Base-by-base conservation (phyloP, 805 yeast genomes). In the Candida namnaoensis region DNA sequence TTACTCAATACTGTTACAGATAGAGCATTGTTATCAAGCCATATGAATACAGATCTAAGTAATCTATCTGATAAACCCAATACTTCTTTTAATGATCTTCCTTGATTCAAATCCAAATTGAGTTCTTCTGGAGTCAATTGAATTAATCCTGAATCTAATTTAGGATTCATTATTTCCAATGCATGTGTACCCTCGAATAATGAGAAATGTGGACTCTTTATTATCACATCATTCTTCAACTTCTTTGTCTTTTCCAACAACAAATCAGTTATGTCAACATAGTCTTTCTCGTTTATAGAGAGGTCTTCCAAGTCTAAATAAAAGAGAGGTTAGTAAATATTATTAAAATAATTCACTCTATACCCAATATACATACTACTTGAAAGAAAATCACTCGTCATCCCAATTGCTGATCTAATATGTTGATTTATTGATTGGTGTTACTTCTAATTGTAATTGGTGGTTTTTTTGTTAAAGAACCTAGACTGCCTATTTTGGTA, bases 171-270 rank as follows among this genome's bases (percentile, higher is more conserved):
- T 12, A 82, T 72, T 58, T 90, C 98, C 45, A 88, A 64, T 0
- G 98, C 95, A 49, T 90, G 80, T 1, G 96, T 85, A 0, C 96
- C 95, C 50, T 87, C 88, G 46, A 82, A 67, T 37, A 91, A 68
- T 41, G 78, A 75, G 61, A 88, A 87, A 26, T 62, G 62, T 0
- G 76, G 71, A 9, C 74, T 69, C 50, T 78, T 78, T 5, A 76
- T 74, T 15, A 91, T 78, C 38, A 72, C 67, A 30, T 80, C 81
- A 34, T 73, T 71, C 14, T 58, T 54, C 34, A 81, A 56, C 3
- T 45, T 49, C 11, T 52, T 43, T 34, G 73, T 53, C 15, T 74
- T 62, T 4, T 56, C 46, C 39, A 71, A 66, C 35, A 84, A 64
- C n/a, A 62, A 57, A 5, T 60, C 52, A 0, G 90, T 83, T n/a